phyloP scores from a whole-genome alignment of 805 yeast species.

The Candida xyloterini region DNA sequence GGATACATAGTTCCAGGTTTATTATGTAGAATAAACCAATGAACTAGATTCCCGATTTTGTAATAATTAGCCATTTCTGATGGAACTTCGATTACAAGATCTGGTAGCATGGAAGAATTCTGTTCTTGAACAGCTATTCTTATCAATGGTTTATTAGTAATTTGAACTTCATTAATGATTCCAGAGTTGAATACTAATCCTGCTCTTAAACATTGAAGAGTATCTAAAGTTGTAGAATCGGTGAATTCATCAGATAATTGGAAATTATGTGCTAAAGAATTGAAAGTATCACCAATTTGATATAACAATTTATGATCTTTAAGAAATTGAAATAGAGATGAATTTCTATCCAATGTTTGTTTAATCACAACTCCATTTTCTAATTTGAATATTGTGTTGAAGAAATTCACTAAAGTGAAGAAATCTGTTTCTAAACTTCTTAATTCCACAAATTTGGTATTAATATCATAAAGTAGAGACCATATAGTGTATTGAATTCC shows the following conservation, averaged over 20 bases:
- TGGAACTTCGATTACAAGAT: slow-evolving; percentile 14
- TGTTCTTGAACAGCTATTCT: slow-evolving; percentile 7
- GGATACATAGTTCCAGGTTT: slow-evolving; percentile 7
- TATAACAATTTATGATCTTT: slow-evolving; percentile 7
- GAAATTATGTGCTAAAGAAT: slow-evolving; percentile 6
- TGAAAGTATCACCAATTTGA: slow-evolving; percentile 4
- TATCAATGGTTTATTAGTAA: slow-evolving; percentile 11
- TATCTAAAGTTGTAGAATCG: slow-evolving; percentile 1
- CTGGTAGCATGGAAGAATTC: slow-evolving; percentile 10
- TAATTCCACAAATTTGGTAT: slow-evolving; percentile 10
- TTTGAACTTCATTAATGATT: slow-evolving; percentile 1
- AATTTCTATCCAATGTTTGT: neutral
- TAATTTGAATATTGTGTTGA: slow-evolving; percentile 6
- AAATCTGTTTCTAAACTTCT: slow-evolving; percentile 18
- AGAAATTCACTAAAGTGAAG: slow-evolving; percentile 18
- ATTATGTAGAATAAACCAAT: slow-evolving; percentile 12
- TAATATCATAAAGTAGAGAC: slow-evolving; percentile 20
- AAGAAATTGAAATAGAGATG: slow-evolving; percentile 9
- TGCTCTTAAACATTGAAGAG: slow-evolving; percentile 11
- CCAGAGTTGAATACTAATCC: slow-evolving; percentile 15
- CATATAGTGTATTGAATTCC: slow-evolving; percentile 11
- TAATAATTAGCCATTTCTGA: slow-evolving; percentile 8
- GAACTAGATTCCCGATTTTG: slow-evolving; percentile 13
- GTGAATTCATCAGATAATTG: neutral
- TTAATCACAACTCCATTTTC: neutral